phyloP scores from a whole-genome alignment of 352 stramenopile species.

The Phytopythium aichiense region DNA sequence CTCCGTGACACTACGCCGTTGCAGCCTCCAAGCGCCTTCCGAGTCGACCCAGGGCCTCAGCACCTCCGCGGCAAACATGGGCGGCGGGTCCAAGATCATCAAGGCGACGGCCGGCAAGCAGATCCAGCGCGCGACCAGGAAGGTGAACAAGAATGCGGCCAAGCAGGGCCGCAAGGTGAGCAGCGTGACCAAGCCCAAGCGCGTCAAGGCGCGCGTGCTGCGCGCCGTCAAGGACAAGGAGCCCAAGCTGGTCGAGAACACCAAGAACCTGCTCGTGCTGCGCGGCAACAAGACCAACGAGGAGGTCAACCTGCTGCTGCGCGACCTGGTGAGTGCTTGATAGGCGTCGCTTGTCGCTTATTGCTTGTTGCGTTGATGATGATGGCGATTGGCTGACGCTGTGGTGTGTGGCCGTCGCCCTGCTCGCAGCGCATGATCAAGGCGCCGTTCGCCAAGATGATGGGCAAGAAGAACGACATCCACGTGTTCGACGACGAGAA shows the following conservation, averaged over 20 bases:
- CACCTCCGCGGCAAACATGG: constrained; percentile 32
- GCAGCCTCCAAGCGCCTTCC: neutral
- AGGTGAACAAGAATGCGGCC: constrained; percentile 57
- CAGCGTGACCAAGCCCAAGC: constrained; percentile 70
- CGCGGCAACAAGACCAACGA: constrained; percentile 89
- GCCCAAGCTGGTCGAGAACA: constrained; percentile 91
- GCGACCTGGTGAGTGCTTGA: constrained; percentile 54
- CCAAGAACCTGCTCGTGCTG: constrained; percentile 87
- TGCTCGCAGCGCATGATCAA: constrained; percentile 78
- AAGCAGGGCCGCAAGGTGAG: constrained; percentile 76
- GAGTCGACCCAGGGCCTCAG: no score
- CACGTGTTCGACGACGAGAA: constrained; percentile 93
- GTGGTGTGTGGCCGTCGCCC: no score
- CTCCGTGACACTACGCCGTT: neutral
- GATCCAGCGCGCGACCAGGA: constrained; percentile 54
- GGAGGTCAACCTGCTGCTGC: constrained; percentile 73
- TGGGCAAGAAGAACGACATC: constrained; percentile 93
- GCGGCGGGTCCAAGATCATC: constrained; percentile 57
- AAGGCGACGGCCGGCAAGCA: constrained; percentile 70
- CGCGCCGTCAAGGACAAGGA: constrained; percentile 86
- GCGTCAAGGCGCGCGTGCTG: constrained; percentile 74
- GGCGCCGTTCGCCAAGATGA: constrained; percentile 82
- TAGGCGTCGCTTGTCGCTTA: no score
- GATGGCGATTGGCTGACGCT: neutral
- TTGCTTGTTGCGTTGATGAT: neutral